Conservation (phyloP, 441 rosid genomes). For the Populus hybrid region DNA sequence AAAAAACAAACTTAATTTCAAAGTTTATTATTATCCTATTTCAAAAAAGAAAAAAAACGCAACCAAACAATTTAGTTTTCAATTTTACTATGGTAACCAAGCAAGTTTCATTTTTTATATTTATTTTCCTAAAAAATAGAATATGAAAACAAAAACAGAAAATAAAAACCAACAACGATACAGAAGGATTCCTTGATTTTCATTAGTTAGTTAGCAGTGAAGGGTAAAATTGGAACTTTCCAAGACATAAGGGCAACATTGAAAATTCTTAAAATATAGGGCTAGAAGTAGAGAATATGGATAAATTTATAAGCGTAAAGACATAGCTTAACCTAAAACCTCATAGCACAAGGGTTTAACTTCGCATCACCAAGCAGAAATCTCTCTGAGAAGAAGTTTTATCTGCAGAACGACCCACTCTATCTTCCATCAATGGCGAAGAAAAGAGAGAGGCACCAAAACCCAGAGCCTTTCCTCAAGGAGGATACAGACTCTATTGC, state of each 20-base stretch:
- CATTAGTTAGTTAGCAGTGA: not conserved
- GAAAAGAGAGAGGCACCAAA: slow-evolving; percentile 62
- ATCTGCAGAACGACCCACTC: not conserved
- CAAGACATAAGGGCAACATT: not conserved
- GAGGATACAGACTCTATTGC: slow-evolving; percentile 44
- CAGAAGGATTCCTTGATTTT: not conserved
- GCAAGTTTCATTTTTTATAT: not conserved
- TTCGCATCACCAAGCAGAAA: not conserved
- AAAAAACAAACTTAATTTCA: not conserved
- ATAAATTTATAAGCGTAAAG: not conserved
- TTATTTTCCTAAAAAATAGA: not conserved
- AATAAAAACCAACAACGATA: not conserved
- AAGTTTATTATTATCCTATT: too few species aligned
- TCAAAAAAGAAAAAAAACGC: too few species aligned
- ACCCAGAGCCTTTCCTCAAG: slow-evolving; percentile 61
- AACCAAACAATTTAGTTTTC: too few species aligned
- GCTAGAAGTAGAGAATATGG: not conserved
- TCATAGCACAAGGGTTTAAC: too few species aligned
- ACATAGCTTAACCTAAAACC: not conserved
- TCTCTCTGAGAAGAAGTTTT: too few species aligned
- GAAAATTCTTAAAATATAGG: not conserved
- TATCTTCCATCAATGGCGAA: slow-evolving; percentile 38
- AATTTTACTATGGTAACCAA: not conserved
- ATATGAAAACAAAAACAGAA: not conserved
- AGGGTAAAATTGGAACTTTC: not conserved